Evolutionary conservation across 2,329 filamentous ascomycete species (phyloP).

Genomic region (Taxawa tesnikishii): DNA sequence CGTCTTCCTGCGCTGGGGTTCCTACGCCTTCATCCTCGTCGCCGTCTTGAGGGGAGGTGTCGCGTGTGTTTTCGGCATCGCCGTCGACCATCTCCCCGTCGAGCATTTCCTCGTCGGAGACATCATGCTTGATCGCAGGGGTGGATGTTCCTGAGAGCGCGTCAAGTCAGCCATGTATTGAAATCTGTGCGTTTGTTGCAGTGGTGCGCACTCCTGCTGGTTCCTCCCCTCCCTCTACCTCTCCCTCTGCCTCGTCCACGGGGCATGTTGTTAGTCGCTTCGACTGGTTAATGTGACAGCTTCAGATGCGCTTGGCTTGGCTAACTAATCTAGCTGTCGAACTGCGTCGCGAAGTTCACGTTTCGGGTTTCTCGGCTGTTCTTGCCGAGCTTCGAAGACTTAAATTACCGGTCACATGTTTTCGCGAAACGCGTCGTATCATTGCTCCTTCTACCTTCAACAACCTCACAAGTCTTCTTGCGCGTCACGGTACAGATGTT

Average conservation of each 20-base stretch:
- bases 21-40: not conserved
- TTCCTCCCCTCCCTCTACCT: slow-evolving; percentile 23
- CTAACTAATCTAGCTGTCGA: too few relatives aligned
- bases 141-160: slow-evolving; percentile 12
- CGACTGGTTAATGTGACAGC: too few relatives aligned
- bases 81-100: slow-evolving; percentile 17
- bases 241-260: slow-evolving; percentile 24
- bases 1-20: not conserved
- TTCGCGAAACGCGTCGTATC: too few relatives aligned
- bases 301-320: too few relatives aligned
- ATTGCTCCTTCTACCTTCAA: too few relatives aligned
- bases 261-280: too few relatives aligned
- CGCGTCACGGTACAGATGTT: too few relatives aligned
- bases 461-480: too few relatives aligned
- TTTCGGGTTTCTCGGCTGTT: too few relatives aligned
- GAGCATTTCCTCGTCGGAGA: slow-evolving; percentile 17
- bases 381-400: too few relatives aligned
- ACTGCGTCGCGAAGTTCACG: too few relatives aligned
- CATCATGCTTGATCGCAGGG: slow-evolving; percentile 12
- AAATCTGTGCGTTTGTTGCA: not conserved
- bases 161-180: not conserved
- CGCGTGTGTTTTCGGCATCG: not conserved
- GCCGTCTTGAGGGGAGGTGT: not conserved
- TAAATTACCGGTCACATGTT: too few relatives aligned
- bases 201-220: not conserved